These are phyloP conservation scores for Rhynchosporium agropyri DNA, from an alignment of 2,329 filamentous ascomycete species.

Conservation along the genomic window DNA sequence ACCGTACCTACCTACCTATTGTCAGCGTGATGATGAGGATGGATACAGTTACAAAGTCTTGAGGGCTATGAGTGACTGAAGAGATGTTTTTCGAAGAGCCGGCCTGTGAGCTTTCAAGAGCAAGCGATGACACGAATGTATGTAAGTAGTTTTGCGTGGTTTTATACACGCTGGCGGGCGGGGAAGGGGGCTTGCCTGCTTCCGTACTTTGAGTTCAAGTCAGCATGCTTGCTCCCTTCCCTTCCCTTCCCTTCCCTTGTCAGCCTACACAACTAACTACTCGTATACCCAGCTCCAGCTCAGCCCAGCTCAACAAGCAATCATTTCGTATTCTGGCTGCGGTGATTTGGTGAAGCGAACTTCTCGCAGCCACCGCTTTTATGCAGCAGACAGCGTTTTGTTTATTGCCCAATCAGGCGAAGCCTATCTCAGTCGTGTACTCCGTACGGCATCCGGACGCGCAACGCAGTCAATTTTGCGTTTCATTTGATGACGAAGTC, in stretches of 20 bases:
- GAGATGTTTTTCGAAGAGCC: background rate
- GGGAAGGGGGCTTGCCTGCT: background rate
- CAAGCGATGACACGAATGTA: background rate
- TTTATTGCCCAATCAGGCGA: background rate
- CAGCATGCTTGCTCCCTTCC: conserved; percentile 6
- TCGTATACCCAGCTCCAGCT: no score
- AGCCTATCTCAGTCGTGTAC: no score
- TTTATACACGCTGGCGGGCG: background rate
- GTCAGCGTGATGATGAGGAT: background rate
- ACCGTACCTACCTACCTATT: background rate
- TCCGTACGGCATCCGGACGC: no score
- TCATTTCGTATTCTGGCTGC: background rate
- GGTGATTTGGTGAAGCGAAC: background rate
- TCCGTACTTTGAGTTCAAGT: background rate
- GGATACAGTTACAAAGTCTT: background rate
- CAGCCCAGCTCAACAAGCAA: background rate
- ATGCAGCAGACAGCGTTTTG: conserved; percentile 1
- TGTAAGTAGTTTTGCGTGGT: background rate
- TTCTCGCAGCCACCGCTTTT: background rate
- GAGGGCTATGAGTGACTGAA: background rate
- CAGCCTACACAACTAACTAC: no score
- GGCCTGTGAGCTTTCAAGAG: no score
- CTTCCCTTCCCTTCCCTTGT: background rate
- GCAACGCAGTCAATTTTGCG: background rate
- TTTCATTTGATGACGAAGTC: background rate